Percentiles rank a stretch among this genome's conserved stretches.
These are phyloP conservation scores for Areca catechu DNA, from an alignment of 176 grass and related monocot genomes.

Conservation along the genomic window DNA sequence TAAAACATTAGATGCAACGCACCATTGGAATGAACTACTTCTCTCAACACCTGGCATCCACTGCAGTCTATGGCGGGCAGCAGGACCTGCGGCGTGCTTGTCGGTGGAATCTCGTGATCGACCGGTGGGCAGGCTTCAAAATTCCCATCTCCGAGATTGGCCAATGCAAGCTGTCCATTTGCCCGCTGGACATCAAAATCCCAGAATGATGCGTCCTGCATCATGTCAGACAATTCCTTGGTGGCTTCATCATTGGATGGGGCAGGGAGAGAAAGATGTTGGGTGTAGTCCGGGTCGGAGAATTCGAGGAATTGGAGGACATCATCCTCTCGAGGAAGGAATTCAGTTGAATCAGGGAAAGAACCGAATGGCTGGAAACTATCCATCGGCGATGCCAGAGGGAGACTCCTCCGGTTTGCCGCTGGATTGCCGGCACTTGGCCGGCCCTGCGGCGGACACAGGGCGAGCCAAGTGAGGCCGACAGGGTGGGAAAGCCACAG, in stretches of 20 bases:
- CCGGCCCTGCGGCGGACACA: constrained; percentile 6
- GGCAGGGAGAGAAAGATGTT: not conserved
- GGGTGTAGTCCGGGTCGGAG: not conserved
- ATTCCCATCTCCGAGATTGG: not conserved
- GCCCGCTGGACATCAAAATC: not conserved
- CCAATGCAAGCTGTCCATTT: not conserved
- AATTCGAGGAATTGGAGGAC: constrained; percentile 18
- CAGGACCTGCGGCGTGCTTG: not conserved
- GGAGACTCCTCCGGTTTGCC: not conserved
- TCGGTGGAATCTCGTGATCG: not conserved
- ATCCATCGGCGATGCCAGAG: not conserved
- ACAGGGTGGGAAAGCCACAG: not conserved
- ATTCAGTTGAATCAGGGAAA: not conserved
- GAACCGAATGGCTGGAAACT: too few species aligned
- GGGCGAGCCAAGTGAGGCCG: constrained; percentile 3
- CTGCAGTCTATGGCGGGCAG: constrained; percentile 26
- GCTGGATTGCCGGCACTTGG: not conserved
- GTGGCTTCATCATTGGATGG: not conserved
- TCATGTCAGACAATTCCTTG: not conserved
- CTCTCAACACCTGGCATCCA: constrained; percentile 40
- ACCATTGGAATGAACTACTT: constrained; percentile 53
- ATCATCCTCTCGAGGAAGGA: not conserved
- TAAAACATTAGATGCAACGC: not conserved
- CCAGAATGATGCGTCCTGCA: not conserved
- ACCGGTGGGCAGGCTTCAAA: too few species aligned